Percentiles rank a stretch among this genome's conserved stretches.
Conservation (phyloP, 1,284 basidiomycete species). For the Hortiboletus rubellus region DNA sequence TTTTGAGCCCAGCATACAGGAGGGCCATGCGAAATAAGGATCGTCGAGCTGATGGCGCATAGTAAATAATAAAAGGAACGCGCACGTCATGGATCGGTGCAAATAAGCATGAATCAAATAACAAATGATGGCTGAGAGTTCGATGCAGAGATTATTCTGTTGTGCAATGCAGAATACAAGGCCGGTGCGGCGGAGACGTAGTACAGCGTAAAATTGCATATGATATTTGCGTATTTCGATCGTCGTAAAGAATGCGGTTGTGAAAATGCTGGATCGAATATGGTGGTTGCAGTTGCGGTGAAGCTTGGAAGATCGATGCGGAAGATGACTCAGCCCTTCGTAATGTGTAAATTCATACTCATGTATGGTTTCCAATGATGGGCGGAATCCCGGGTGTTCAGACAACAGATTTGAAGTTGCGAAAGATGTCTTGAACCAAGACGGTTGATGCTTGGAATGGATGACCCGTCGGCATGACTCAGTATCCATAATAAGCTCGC, state of each 20-base stretch:
- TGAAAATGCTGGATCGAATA: slow-evolving; percentile 29
- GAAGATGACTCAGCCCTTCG: slow-evolving; percentile 27
- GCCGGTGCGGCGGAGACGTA: slow-evolving; percentile 15
- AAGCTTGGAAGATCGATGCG: slow-evolving; percentile 34
- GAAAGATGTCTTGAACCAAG: slow-evolving; percentile 30
- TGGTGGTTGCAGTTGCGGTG: slow-evolving; percentile 13
- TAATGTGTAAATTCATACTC: slow-evolving; percentile 29
- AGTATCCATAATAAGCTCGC: slow-evolving; percentile 46
- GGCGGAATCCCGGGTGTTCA: slow-evolving; percentile 14
- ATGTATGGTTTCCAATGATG: slow-evolving; percentile 24
- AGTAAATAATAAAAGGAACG: slow-evolving; percentile 31
- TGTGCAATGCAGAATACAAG: slow-evolving; percentile 25
- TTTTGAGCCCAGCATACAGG: slow-evolving; percentile 25
- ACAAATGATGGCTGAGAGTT: slow-evolving; percentile 32
- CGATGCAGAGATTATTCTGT: slow-evolving; percentile 37
- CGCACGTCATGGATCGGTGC: slow-evolving; percentile 31
- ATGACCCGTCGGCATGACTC: slow-evolving; percentile 6
- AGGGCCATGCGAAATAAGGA: slow-evolving; percentile 24
- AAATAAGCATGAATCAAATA: slow-evolving; percentile 38
- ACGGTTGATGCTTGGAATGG: slow-evolving; percentile 17
- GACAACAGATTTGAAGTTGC: slow-evolving; percentile 23
- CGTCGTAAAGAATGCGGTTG: slow-evolving; percentile 25
- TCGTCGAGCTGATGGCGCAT: slow-evolving; percentile 27
- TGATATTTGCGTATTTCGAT: slow-evolving; percentile 29
- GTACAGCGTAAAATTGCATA: slow-evolving; percentile 23